Base-by-base conservation (phyloP, 2,329 filamentous ascomycete genomes). In the Sclerotinia subarctica region DNA sequence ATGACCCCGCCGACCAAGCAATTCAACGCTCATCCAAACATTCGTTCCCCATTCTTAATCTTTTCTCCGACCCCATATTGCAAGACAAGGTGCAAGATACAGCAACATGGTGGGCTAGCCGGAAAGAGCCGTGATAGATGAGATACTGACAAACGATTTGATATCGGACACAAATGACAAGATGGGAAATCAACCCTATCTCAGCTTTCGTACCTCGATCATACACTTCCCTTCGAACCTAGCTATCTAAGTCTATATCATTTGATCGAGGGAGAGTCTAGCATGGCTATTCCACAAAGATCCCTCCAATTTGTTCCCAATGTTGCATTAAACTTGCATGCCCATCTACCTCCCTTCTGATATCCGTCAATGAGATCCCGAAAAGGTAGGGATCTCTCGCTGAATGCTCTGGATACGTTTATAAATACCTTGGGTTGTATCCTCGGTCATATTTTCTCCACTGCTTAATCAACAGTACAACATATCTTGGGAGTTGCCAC, bases 351-450 rank as follows among this genome's bases (percentile, higher is more conserved):
- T 35, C n/a, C n/a, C 59, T 38, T 51, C 29, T 63, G 29, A 62
- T 67, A 67, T 57, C 65, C 56, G 65, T 67, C 65, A 24, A 63
- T 47, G 49, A 26, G 35, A 62, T 44, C 65, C 65, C 56, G 35
- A 67, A 62, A 67, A 67, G 65, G 65, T 60, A 67, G 21, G 35
- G 56, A 47, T 67, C 24, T 44, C 17, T 52, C 21, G 24, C 59
- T n/a, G 51, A 38, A 24, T 53, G 35, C 26, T 53, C 56, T 63
- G 29, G 19, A 63, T 35, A 8, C 1, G 26, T 51, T 66, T 67
- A 67, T 67, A 67, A 67, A 67, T 67, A 67, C 65, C 49, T 53
- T 46, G 24, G 15, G 65, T 21, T 29, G 32, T 52, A 67, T 67
- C 65, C 65, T 52, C 19, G 56, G 49, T 46, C 56, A 66, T 51